Evolutionary conservation across 2,329 filamentous ascomycete species (phyloP), one percentile per base, ranked within the genome.

Genomic region (Sarocladium strictum): DNA sequence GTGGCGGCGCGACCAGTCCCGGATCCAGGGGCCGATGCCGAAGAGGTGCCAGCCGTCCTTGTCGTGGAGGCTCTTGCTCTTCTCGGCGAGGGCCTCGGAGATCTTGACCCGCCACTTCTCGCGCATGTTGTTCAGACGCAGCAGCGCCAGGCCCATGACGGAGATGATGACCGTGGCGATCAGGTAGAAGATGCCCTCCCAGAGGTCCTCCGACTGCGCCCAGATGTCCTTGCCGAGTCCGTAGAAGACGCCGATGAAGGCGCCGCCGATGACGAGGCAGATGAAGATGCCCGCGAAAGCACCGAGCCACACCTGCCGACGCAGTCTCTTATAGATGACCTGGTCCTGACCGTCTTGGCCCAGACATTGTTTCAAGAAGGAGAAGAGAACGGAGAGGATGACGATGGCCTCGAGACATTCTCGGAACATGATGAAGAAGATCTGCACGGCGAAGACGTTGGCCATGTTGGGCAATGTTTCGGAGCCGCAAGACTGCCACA

Each of bases 341-440:
- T 68, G 70, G 70, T 90, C 84, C 57, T 77, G 70, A 45, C 81
- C 76, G 3, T 83, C 79, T 1, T 81, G 81, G 54, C 72, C 74
- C 45, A 93, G 77, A 2, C 84, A 86, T 67, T 91, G 86, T 67
- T 90, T 92, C 56, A 93, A 73, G 66, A 91, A 92, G 5, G 88
- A 81, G 27, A 93, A 78, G 19, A 93, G 76, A 6, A 93, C 86
- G 0, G 89, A 91, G 56, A 92, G 81, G 62, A 93, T 87, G 64
- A 94, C 89, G 62, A 79, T 83, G 1, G 85, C 86, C 72, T 94
- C 89, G 51, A 93, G 72, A 43, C 82, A 83, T 72, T 93, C 89
- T 65, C 89, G 83, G 67, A 93, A 92, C 69, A 87, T 84, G 67
- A 94, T 88, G 74, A 94, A 91, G 74, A 93, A 94, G 45, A 93